Percentiles rank a stretch among this genome's conserved stretches.
These are phyloP conservation scores for Colletotrichum australisinense DNA, from an alignment of 2,329 filamentous ascomycete genomes.

Conservation along the genomic window DNA sequence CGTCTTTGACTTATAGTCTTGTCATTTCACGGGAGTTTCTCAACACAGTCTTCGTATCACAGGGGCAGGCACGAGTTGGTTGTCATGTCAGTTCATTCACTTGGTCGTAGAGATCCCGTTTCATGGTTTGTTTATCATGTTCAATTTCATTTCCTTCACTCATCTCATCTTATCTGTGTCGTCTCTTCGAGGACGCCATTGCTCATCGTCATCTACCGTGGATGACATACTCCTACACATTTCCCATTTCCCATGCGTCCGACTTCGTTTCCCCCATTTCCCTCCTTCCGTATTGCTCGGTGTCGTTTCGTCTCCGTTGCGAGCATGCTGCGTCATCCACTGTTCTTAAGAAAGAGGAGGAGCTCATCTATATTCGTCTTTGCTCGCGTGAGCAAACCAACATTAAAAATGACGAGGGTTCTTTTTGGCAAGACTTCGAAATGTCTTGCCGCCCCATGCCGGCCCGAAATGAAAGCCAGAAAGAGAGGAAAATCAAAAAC, in stretches of 20 bases:
- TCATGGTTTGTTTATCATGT: constrained; percentile 4
- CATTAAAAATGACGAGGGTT: constrained; percentile 30
- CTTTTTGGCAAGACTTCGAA: not conserved
- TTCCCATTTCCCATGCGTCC: constrained; percentile 20
- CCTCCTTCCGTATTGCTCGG: not conserved
- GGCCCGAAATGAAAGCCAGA: constrained; percentile 24
- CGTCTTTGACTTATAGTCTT: too few relatives aligned
- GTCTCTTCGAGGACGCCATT: not conserved
- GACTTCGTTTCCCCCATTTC: constrained; percentile 6
- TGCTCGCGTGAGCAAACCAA: constrained; percentile 24
- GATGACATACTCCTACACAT: constrained; percentile 30
- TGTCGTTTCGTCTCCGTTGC: not conserved
- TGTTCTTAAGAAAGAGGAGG: not conserved
- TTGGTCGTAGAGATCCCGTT: not conserved
- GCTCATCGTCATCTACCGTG: constrained; percentile 2
- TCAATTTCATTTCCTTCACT: constrained; percentile 33
- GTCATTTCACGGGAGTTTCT: too few relatives aligned
- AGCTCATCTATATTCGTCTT: constrained; percentile 18
- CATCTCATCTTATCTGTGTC: constrained; percentile 14
- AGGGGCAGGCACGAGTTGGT: too few relatives aligned
- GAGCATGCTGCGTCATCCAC: not conserved
- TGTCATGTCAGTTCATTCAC: not conserved
- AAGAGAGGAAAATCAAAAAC: constrained; percentile 20
- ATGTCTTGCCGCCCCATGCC: constrained; percentile 16
- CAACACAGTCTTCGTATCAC: not conserved